Base-by-base conservation (phyloP, 2,329 filamentous ascomycete species). In the Xylaria arbuscula region DNA sequence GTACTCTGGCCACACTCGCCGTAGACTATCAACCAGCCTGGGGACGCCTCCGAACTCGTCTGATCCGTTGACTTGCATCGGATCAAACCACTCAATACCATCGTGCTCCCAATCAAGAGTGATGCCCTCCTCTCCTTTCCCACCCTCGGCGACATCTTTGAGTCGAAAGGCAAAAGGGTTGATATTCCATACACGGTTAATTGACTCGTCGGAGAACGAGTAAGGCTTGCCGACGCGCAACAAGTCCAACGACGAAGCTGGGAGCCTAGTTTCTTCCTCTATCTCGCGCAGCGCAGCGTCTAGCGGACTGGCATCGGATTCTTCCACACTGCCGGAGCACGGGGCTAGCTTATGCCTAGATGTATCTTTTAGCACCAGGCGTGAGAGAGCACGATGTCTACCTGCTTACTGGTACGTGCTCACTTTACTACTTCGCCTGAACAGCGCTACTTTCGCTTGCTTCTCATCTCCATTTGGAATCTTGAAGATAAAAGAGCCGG, bases 31-130 rank as follows among this genome's bases (percentile, higher is more conserved):
- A 1, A 84, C 81, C 0, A 92, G 78, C 8, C 83, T 82, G 0
- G 89, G 88, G 0, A 92, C 89, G 10, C 86, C 84, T 0, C 82
- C 81, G 51, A 86, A 84, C 0, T 73, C 73, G 0, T 82, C 81
- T 0, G 83, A 77, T 15, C 85, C 83, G 19, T 81, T 78, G 10
- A 90, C 80, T 2, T 81, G 75, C 1, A 83, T 75, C 0, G 88
- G 87, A 59, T 87, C 81, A 70, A 86, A 85, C 86, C 89, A 91
- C 32, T 81, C 79, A 80, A 84, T 89, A 0, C 77, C 81, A 2
- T 87, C 83, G 72, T 91, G 88, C 76, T 92, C 89, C 86, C 87
- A 89, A 75, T 91, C 86, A 34, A 87, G 83, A 2, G 76, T 74
- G 64, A 92, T 88, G 6, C 80, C 80, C 11, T 81, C 75, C 64